Evolutionary conservation across 768 basidiomycete species (phyloP).

Genomic region (Suillus subluteus): DNA sequence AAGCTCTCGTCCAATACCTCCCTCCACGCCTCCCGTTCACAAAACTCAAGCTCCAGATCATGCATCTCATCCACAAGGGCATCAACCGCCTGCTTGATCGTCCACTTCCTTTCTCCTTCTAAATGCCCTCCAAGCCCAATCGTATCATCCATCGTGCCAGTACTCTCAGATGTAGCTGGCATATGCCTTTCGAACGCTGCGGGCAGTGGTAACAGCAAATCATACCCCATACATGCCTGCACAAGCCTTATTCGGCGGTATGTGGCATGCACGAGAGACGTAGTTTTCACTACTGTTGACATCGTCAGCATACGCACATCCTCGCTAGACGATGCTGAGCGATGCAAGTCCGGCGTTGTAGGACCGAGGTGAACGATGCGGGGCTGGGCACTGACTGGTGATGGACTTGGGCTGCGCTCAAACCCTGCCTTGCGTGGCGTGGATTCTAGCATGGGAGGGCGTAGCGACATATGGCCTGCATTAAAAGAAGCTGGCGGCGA

Average conservation of each 20-base stretch:
- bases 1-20: conserved; percentile 20
- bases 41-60: conserved; percentile 62
- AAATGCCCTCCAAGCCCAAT: conserved; percentile 24
- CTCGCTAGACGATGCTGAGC: conserved; percentile 7
- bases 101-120: conserved; percentile 47
- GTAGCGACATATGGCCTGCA: background rate
- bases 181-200: conserved; percentile 21
- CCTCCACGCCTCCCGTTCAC: conserved; percentile 34
- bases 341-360: conserved; percentile 30
- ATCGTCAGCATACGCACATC: conserved; percentile 24
- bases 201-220: conserved; percentile 54
- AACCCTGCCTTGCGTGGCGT: conserved; percentile 45
- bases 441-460: conserved; percentile 36
- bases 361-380: conserved; percentile 68
- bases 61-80: conserved; percentile 57
- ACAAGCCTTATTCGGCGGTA: conserved; percentile 64
- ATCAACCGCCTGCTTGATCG: conserved; percentile 52
- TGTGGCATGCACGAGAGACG: conserved; percentile 56
- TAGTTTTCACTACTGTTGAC: conserved; percentile 51
- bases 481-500: conserved; percentile 1
- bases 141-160: conserved; percentile 12
- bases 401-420: conserved; percentile 42
- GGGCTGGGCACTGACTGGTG: conserved; percentile 43
- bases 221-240: conserved; percentile 68
- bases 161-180: background rate